Evolutionary conservation across 805 yeast species (phyloP).

Genomic region (Vanderwaltozyma polyspora): DNA sequence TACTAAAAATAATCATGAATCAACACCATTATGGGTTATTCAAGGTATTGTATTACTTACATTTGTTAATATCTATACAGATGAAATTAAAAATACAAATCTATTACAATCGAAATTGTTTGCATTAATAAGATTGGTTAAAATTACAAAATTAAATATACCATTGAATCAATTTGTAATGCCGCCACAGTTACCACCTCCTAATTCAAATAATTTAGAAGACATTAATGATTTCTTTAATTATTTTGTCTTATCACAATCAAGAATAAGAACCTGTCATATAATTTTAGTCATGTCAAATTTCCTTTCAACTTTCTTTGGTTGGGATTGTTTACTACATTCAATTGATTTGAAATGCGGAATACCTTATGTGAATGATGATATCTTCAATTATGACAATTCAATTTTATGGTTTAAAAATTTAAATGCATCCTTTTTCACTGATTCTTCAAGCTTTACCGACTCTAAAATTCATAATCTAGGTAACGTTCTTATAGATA

Average conservation of each 20-base stretch:
- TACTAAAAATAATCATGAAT: conserved; percentile 32
- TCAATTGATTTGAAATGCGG: conserved; percentile 51
- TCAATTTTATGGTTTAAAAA: conserved; percentile 41
- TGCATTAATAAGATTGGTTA: conserved; percentile 69
- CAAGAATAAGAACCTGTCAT: conserved; percentile 68
- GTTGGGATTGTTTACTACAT: conserved; percentile 34
- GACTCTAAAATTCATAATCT: conserved; percentile 44
- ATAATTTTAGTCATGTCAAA: conserved; percentile 50
- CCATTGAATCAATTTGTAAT: conserved; percentile 33
- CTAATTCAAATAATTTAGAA: conserved; percentile 14
- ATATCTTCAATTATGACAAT: conserved; percentile 45
- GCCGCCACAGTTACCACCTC: not conserved
- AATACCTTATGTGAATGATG: conserved; percentile 48
- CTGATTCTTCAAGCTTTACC: conserved; percentile 35
- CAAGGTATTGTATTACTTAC: conserved; percentile 77
- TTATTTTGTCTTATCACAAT: conserved; percentile 58
- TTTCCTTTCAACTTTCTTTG: conserved; percentile 38
- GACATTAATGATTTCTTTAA: conserved; percentile 26
- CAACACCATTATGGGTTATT: conserved; percentile 76
- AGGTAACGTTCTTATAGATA: conserved; percentile 47
- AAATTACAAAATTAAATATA: conserved; percentile 56
- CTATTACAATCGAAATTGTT: conserved; percentile 71
- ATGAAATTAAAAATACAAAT: conserved; percentile 53
- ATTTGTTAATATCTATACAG: conserved; percentile 72
- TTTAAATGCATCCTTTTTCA: conserved; percentile 26